These are phyloP conservation scores for Xylaria sp. DNA, from an alignment of 2,329 filamentous ascomycete species.

Conservation along the genomic window DNA sequence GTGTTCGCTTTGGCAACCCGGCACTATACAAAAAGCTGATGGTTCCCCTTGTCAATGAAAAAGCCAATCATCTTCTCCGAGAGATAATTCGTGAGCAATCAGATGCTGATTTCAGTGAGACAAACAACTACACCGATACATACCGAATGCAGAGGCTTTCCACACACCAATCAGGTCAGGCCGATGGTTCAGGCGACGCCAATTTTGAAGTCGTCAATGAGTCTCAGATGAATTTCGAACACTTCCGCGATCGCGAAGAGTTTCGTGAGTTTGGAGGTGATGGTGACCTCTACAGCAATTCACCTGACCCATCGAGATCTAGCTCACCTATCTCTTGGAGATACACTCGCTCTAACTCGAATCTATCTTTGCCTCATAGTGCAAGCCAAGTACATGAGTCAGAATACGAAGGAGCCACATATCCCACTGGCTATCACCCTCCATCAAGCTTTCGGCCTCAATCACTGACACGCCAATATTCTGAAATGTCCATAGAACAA, in stretches of 20 bases:
- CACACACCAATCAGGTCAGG: constrained; percentile 44
- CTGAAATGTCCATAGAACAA: constrained; percentile 18
- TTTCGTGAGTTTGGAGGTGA: constrained; percentile 81
- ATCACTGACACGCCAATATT: constrained; percentile 21
- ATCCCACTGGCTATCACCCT: constrained; percentile 38
- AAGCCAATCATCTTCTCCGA: constrained; percentile 83
- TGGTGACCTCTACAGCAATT: constrained; percentile 69
- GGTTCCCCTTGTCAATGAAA: constrained; percentile 93
- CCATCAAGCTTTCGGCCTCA: constrained; percentile 27
- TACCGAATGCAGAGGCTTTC: constrained; percentile 80
- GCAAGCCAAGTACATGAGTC: constrained; percentile 1
- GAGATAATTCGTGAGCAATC: constrained; percentile 83
- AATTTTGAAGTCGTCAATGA: constrained; percentile 87
- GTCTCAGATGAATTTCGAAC: constrained; percentile 83
- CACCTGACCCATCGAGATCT: constrained; percentile 65
- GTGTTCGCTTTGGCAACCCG: constrained; percentile 85
- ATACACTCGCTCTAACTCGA: constrained; percentile 26
- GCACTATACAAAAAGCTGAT: constrained; percentile 90
- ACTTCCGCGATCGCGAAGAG: constrained; percentile 87
- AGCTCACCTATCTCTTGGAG: constrained; percentile 64
- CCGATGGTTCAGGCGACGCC: constrained; percentile 53
- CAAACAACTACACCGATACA: constrained; percentile 81
- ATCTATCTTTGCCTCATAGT: constrained; percentile 5
- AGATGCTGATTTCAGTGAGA: constrained; percentile 68
- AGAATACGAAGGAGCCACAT: constrained; percentile 34